Percentiles rank a stretch among this genome's conserved stretches.
Evolutionary conservation across 2,329 filamentous ascomycete species (phyloP).

Genomic region (Pezicula carpinea): DNA sequence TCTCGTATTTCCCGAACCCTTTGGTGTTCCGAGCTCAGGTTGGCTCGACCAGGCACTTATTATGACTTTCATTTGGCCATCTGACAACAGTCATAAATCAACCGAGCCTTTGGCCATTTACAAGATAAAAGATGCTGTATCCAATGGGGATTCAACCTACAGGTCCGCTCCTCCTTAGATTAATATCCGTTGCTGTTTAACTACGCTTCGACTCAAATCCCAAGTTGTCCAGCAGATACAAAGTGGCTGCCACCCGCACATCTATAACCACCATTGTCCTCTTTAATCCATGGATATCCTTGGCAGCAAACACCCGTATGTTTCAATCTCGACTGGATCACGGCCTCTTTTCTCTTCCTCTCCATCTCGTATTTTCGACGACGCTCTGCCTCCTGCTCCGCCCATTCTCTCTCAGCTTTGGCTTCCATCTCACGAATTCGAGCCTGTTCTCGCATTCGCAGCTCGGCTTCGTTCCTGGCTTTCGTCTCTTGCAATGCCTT

Average conservation of each 20-base stretch:
- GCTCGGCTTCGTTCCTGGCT: constrained; percentile 11
- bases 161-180: no score
- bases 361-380: constrained; percentile 35
- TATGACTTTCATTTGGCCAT: no score
- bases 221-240: constrained; percentile 35
- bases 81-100: no score
- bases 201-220: constrained; percentile 6
- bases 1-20: no score
- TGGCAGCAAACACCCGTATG: constrained; percentile 48
- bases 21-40: no score
- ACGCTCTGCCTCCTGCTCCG: constrained; percentile 32
- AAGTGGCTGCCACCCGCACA: constrained; percentile 60
- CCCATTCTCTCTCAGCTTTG: constrained; percentile 21
- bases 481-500: constrained; percentile 28
- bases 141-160: no score
- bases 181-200: no score
- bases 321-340: constrained; percentile 42
- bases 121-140: no score
- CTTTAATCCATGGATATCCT: constrained; percentile 60
- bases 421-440: constrained; percentile 25
- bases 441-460: constrained; percentile 19
- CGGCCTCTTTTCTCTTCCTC: constrained; percentile 33
- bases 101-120: no score
- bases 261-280: constrained; percentile 51
- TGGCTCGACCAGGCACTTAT: no score